Base-by-base conservation (phyloP, 768 basidiomycete genomes). In the Mycena epipterygia region DNA sequence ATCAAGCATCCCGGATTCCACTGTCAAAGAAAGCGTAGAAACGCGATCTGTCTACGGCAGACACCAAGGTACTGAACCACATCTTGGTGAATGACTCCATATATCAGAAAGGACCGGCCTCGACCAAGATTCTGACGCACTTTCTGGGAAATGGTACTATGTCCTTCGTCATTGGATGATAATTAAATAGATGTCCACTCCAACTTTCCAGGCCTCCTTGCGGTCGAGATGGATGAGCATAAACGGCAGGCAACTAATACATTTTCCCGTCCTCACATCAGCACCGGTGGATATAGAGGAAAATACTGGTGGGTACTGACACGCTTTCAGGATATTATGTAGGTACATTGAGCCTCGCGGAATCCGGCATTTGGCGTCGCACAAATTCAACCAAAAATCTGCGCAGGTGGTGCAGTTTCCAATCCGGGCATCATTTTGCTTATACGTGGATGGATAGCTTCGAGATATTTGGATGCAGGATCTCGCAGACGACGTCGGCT, bases 121-220 rank as follows among this genome's bases (percentile, higher is more conserved):
- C 64, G 19, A 23, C 21, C 4, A 56, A 35, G 25, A 14, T 57
- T 17, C 5, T 65, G 23, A 57, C 33, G 13, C 23, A 48, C 13
- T 46, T 65, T 9, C 64, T 65, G 64, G 64, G 48, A n/a, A 65
- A 65, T 21, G 55, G 64, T 56, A 55, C n/a, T 13, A 25, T 25
- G 29, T n/a, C n/a, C n/a, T n/a, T n/a, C n/a, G n/a, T n/a, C 16
- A 7, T n/a, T n/a, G n/a, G n/a, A n/a, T n/a, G n/a, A n/a, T n/a
- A n/a, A n/a, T n/a, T n/a, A n/a, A n/a, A n/a, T n/a, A n/a, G n/a
- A n/a, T n/a, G n/a, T n/a, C n/a, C n/a, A n/a, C n/a, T n/a, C n/a
- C n/a, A n/a, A n/a, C n/a, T n/a, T n/a, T n/a, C n/a, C n/a, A 51
- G 49, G 49, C 2, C 29, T 51, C 16, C 29, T 51, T 17, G 29